Conservation (phyloP, 805 yeast genomes). For the Yarrowia porcina region DNA sequence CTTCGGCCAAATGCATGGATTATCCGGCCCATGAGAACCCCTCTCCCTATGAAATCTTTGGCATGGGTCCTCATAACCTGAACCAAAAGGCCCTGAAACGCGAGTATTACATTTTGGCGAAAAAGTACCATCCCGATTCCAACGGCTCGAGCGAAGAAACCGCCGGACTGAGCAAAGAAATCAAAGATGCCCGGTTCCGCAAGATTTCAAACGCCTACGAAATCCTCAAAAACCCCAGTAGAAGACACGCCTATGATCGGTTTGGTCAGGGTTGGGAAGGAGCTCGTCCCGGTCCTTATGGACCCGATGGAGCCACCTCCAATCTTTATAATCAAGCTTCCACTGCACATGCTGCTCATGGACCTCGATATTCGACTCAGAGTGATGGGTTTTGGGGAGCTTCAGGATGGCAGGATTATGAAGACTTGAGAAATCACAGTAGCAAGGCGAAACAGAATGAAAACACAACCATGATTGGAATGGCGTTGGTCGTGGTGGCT, state of each 20-base stretch:
- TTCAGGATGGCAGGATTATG: slow-evolving; percentile 23
- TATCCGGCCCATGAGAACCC: slow-evolving; percentile 3
- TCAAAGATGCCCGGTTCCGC: slow-evolving; percentile 1
- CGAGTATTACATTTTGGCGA: slow-evolving; percentile 15
- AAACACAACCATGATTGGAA: slow-evolving; percentile 6
- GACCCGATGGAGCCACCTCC: not conserved
- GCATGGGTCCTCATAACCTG: slow-evolving; percentile 18
- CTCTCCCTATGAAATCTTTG: slow-evolving; percentile 21
- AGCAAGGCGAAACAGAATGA: not conserved
- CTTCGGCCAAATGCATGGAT: not conserved
- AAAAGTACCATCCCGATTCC: slow-evolving; percentile 20
- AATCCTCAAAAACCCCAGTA: slow-evolving; percentile 19
- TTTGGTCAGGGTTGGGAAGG: slow-evolving; percentile 26
- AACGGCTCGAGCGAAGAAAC: slow-evolving; percentile 6
- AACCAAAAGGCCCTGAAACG: slow-evolving; percentile 8
- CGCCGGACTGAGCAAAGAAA: not conserved
- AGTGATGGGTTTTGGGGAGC: slow-evolving; percentile 22
- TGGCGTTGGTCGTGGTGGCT: not conserved
- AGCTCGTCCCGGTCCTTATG: slow-evolving; percentile 7
- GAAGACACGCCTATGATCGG: slow-evolving; percentile 17
- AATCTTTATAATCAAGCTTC: slow-evolving; percentile 1
- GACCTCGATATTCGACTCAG: not conserved
- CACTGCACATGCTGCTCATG: not conserved
- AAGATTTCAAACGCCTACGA: slow-evolving; percentile 19
- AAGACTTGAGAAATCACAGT: slow-evolving; percentile 3